Percentiles rank a stretch among this genome's conserved stretches.
phyloP scores from a whole-genome alignment of 768 basidiomycete genomes.

The Mycena capillaripes region DNA sequence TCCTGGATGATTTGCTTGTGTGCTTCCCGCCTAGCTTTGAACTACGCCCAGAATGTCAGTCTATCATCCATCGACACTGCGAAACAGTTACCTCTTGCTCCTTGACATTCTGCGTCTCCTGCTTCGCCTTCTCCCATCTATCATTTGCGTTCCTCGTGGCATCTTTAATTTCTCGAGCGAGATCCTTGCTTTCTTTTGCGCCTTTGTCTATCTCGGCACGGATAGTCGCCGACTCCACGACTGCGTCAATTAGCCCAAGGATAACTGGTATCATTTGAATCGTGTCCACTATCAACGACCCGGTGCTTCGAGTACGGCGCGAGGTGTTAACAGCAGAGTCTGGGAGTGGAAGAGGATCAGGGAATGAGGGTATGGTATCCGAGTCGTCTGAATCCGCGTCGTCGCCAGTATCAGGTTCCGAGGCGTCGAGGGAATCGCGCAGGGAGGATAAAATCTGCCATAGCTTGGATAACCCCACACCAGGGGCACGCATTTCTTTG shows the following conservation, averaged over 20 bases:
- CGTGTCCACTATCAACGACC: conserved; percentile 53
- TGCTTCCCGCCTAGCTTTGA: conserved; percentile 57
- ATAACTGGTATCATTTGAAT: conserved; percentile 80
- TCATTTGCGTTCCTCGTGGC: conserved; percentile 69
- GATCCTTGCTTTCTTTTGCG: conserved; percentile 67
- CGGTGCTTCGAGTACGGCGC: conserved; percentile 59
- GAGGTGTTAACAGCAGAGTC: conserved; percentile 57
- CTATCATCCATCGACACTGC: neutral
- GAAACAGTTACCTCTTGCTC: conserved; percentile 45
- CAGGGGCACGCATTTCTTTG: conserved; percentile 66
- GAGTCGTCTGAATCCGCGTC: conserved; percentile 30
- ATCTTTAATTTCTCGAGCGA: conserved; percentile 64
- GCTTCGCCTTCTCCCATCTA: conserved; percentile 64
- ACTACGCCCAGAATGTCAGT: conserved; percentile 43
- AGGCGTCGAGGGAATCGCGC: conserved; percentile 50
- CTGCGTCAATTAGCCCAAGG: conserved; percentile 67
- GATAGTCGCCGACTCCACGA: conserved; percentile 59
- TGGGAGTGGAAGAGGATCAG: conserved; percentile 74
- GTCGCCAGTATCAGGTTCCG: conserved; percentile 29
- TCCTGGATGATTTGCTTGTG: conserved; percentile 65
- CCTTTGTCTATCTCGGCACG: conserved; percentile 76
- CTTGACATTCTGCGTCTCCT: conserved; percentile 47
- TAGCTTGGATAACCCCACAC: conserved; percentile 72
- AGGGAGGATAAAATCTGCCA: conserved; percentile 70
- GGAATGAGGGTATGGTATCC: conserved; percentile 53